Evolutionary conservation across 108 stramenopile species (phyloP).

Genomic region (Aurantiochytrium sp.): DNA sequence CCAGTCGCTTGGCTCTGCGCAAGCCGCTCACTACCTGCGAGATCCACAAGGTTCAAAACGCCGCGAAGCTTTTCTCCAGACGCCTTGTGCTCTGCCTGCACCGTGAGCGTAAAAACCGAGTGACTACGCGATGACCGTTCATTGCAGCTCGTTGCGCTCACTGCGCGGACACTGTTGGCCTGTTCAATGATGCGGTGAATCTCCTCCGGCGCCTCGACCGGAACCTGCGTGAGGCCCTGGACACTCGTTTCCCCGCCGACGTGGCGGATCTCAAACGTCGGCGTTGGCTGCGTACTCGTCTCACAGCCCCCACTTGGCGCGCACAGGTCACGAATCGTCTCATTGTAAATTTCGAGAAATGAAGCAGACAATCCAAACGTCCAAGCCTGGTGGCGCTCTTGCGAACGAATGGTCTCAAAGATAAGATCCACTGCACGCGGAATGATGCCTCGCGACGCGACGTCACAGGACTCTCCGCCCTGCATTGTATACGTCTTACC

Average conservation of each 20-base stretch:
- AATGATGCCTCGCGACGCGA: slow-evolving; percentile 80
- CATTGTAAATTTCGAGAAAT: slow-evolving; percentile 99
- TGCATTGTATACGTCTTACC: slow-evolving; percentile 59
- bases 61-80: slow-evolving; percentile 23
- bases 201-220: slow-evolving; percentile 24
- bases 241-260: slow-evolving; percentile 48
- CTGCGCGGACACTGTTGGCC: slow-evolving; percentile 38
- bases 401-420: slow-evolving; percentile 58
- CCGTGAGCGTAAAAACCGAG: slow-evolving; percentile 42
- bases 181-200: slow-evolving; percentile 27
- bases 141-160: slow-evolving; percentile 41
- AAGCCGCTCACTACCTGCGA: slow-evolving; percentile 51
- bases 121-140: slow-evolving; percentile 46
- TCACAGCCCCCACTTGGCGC: neutral
- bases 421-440: slow-evolving; percentile 85
- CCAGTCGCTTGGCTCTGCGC: slow-evolving; percentile 35
- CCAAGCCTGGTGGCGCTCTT: slow-evolving; percentile 81
- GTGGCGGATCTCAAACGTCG: slow-evolving; percentile 38
- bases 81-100: slow-evolving; percentile 15
- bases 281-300: neutral
- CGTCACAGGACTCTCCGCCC: slow-evolving; percentile 28
- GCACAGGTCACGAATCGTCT: slow-evolving; percentile 86
- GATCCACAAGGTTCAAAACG: slow-evolving; percentile 46
- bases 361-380: slow-evolving; percentile 74
- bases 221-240: slow-evolving; percentile 36